Evolutionary conservation across 1,284 basidiomycete species (phyloP).

Genomic region (Amylostereum chailletii): DNA sequence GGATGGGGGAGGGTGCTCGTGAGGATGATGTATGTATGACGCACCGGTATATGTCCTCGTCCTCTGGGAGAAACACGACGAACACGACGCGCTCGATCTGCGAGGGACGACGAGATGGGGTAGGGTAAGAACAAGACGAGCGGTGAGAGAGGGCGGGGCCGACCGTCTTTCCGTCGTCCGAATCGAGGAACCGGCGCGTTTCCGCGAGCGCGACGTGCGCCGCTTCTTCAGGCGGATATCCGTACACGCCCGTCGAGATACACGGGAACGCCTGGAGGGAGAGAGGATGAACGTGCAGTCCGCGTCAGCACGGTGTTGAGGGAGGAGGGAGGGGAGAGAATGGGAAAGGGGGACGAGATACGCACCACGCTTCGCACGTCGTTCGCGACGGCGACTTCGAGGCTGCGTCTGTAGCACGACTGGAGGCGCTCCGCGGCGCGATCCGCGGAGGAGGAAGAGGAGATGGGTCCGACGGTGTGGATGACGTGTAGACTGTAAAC

Average conservation of each 20-base stretch:
- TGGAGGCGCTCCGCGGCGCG: constrained; percentile 47
- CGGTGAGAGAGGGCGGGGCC: constrained; percentile 10
- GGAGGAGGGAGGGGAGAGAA: neutral
- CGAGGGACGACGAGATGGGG: neutral
- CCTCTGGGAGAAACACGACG: constrained; percentile 60
- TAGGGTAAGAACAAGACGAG: neutral
- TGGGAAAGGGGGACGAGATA: neutral
- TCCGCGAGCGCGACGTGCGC: constrained; percentile 60
- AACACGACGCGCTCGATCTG: constrained; percentile 71
- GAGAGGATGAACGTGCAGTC: neutral
- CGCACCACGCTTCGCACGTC: neutral
- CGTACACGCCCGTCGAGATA: constrained; percentile 75
- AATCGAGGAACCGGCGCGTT: constrained; percentile 51
- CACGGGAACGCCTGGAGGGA: constrained; percentile 63
- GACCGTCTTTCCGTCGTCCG: constrained; percentile 41
- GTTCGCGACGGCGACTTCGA: constrained; percentile 45
- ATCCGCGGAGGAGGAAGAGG: constrained; percentile 33
- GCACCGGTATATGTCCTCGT: constrained; percentile 58
- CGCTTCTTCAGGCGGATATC: constrained; percentile 68
- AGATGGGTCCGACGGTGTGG: constrained; percentile 88
- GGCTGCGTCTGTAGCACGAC: constrained; percentile 65
- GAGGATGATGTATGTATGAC: constrained; percentile 16
- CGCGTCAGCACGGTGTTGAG: constrained; percentile 17
- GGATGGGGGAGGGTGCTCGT: too few relatives aligned
- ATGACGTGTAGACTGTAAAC: constrained; percentile 60